A percentile compares a stretch with the other conserved stretches of the same genome.
Conservation (phyloP, 1,284 basidiomycete species). For the Cutaneotrichosporon cutaneum region DNA sequence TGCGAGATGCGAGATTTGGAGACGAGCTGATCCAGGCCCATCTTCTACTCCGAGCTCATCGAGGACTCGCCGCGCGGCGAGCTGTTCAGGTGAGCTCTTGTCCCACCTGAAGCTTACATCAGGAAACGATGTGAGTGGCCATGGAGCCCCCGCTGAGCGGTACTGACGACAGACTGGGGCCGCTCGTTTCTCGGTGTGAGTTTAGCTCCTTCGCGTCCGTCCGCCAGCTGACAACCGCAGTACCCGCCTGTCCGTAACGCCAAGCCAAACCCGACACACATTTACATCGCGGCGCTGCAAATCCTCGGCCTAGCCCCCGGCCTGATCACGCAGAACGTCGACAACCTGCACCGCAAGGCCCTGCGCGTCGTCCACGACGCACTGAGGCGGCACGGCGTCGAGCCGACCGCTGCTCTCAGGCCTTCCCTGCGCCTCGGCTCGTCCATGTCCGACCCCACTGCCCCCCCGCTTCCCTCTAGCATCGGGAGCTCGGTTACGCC, state of each 20-base stretch:
- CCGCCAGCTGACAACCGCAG: slow-evolving; percentile 23
- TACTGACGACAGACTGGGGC: slow-evolving; percentile 58
- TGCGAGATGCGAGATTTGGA: background rate
- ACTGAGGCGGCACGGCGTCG: background rate
- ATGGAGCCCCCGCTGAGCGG: too few relatives aligned
- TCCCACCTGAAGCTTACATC: slow-evolving; percentile 9
- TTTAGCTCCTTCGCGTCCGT: background rate
- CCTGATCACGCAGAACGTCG: slow-evolving; percentile 87
- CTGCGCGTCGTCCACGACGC: slow-evolving; percentile 51
- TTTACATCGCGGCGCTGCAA: slow-evolving; percentile 76
- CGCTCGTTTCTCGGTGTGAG: slow-evolving; percentile 63
- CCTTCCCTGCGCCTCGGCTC: background rate
- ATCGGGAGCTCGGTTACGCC: slow-evolving; percentile 9
- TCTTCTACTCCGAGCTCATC: slow-evolving; percentile 74
- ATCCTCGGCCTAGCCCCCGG: slow-evolving; percentile 62
- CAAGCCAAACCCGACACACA: slow-evolving; percentile 81
- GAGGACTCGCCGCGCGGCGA: slow-evolving; percentile 66
- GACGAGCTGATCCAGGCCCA: slow-evolving; percentile 33
- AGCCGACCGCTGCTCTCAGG: background rate
- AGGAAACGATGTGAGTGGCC: slow-evolving; percentile 45
- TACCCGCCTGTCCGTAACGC: slow-evolving; percentile 77
- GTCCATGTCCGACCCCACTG: slow-evolving; percentile 1
- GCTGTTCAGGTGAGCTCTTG: slow-evolving; percentile 62
- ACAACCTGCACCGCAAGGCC: slow-evolving; percentile 80
- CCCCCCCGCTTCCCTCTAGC: background rate